These are phyloP conservation scores for Stevia rebaudiana DNA, from an alignment of 140 eudicot genomes.

Conservation along the genomic window DNA sequence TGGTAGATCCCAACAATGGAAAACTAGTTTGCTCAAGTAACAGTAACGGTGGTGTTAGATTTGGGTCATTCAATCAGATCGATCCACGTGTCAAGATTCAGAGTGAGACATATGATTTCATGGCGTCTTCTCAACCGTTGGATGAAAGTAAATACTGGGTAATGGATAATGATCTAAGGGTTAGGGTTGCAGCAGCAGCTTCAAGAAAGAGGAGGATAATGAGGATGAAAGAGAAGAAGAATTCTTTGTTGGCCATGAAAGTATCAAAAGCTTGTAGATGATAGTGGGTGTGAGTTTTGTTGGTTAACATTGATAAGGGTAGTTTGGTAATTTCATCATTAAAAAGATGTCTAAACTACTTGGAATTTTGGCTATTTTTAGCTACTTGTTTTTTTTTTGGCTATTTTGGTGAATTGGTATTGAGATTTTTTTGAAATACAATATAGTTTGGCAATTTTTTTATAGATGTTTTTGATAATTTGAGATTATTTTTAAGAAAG, in stretches of 20 bases:
- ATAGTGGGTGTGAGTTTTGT: conserved; percentile 12
- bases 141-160: conserved; percentile 11
- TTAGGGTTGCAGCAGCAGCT: conserved; percentile 46
- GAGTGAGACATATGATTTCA: conserved; percentile 32
- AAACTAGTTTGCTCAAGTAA: conserved; percentile 14
- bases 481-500: background rate
- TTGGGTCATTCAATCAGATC: conserved; percentile 23
- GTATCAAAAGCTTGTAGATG: conserved; percentile 21
- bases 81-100: conserved; percentile 37
- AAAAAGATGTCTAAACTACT: conserved; percentile 14
- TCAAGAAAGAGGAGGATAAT: conserved; percentile 47
- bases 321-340: conserved; percentile 8
- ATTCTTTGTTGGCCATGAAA: conserved; percentile 17
- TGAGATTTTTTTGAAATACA: background rate
- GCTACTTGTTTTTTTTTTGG: background rate
- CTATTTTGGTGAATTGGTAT: background rate
- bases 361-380: background rate
- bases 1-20: conserved; percentile 26
- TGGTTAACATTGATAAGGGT: conserved; percentile 13
- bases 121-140: conserved; percentile 32
- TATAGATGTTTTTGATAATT: background rate
- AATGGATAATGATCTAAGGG: conserved; percentile 29
- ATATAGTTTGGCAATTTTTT: background rate
- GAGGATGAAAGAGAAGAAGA: conserved; percentile 36
- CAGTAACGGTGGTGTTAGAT: conserved; percentile 23